phyloP scores from a whole-genome alignment of 148 eudicot genomes.

The Vaccinium myrtillus region DNA sequence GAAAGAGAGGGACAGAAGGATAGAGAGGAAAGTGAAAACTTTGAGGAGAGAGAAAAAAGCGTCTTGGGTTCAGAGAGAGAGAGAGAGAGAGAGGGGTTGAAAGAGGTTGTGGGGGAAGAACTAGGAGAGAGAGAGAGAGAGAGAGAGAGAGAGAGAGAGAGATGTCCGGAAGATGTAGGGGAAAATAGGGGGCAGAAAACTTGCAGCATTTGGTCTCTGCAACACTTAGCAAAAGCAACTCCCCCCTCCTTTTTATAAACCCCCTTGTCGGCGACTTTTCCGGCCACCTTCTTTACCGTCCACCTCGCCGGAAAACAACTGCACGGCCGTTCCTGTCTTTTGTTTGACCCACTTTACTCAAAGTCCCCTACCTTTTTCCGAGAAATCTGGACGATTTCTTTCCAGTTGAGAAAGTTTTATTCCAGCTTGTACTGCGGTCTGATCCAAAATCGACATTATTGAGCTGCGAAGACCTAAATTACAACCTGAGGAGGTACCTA shows the following conservation, averaged over 20 bases:
- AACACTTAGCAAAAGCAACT: slow-evolving; percentile 35
- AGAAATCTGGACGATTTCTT: neutral
- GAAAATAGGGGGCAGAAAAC: slow-evolving; percentile 48
- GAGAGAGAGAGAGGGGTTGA: slow-evolving; percentile 6
- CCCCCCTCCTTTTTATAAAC: slow-evolving; percentile 21
- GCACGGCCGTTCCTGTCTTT: slow-evolving; percentile 2
- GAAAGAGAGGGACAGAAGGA: neutral
- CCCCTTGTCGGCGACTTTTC: slow-evolving; percentile 21
- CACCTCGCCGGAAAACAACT: slow-evolving; percentile 30
- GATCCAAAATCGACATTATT: neutral
- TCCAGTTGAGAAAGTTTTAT: slow-evolving; percentile 8
- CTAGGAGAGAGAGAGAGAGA: slow-evolving; percentile 7
- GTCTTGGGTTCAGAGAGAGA: neutral
- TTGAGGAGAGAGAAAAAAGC: neutral
- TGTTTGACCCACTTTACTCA: slow-evolving; percentile 4
- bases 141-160: slow-evolving; percentile 15
- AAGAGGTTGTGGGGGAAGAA: neutral
- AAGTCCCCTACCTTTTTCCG: neutral
- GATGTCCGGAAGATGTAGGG: slow-evolving; percentile 47
- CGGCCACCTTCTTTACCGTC: neutral
- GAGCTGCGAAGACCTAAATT: slow-evolving; percentile 4
- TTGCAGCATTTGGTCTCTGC: slow-evolving; percentile 59
- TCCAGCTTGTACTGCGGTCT: neutral
- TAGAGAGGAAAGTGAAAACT: slow-evolving; percentile 8
- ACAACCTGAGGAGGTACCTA: neutral